Evolutionary conservation across 1,284 basidiomycete species (phyloP).

Genomic region (Macrocystidia cucumis): DNA sequence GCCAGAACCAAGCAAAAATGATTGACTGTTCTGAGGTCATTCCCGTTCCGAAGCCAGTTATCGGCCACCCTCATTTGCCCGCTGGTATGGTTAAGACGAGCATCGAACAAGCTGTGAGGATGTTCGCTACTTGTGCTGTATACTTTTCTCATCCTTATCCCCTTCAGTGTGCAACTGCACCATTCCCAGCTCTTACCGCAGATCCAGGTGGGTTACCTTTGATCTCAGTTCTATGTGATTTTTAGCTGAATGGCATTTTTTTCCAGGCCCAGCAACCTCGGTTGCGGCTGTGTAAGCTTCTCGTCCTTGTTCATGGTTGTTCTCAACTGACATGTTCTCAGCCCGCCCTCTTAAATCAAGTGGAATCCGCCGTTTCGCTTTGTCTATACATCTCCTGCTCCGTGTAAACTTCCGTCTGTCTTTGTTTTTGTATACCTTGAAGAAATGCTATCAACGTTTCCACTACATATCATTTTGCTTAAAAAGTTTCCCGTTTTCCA

Average conservation of each 20-base stretch:
- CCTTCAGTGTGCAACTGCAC: conserved; percentile 17
- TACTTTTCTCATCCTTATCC: neutral
- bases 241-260: neutral
- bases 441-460: too few relatives aligned
- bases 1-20: conserved; percentile 18
- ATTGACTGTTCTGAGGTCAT: conserved; percentile 29
- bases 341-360: neutral
- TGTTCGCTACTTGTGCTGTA: neutral
- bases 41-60: conserved; percentile 19
- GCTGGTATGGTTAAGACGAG: conserved; percentile 22
- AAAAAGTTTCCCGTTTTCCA: too few relatives aligned
- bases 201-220: conserved; percentile 13
- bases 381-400: too few relatives aligned
- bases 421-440: too few relatives aligned
- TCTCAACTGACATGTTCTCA: neutral
- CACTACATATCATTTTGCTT: too few relatives aligned
- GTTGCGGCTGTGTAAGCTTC: conserved; percentile 20
- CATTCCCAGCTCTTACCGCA: conserved; percentile 22
- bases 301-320: neutral
- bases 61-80: conserved; percentile 22
- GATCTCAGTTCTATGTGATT: neutral
- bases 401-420: too few relatives aligned
- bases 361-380: too few relatives aligned
- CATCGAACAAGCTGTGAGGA: conserved; percentile 26
- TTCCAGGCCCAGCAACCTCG: conserved; percentile 15